These are phyloP conservation scores for Rhodofomes roseus DNA, from an alignment of 1,284 basidiomycete genomes.

Conservation along the genomic window DNA sequence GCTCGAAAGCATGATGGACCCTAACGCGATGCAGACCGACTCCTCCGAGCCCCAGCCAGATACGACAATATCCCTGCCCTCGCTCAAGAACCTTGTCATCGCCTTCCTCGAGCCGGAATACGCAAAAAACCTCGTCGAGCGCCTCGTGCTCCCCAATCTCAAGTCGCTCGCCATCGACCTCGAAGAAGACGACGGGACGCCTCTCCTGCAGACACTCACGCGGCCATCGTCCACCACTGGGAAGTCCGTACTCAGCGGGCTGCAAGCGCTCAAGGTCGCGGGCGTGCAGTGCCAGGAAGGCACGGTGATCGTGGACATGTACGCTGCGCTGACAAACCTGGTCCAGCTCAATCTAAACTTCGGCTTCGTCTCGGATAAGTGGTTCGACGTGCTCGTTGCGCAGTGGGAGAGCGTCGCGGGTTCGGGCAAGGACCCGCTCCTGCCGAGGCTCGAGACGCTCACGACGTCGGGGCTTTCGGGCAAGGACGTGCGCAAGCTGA, in stretches of 20 bases:
- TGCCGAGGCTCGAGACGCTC: slow-evolving; percentile 42
- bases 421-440: slow-evolving; percentile 5
- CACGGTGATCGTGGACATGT: slow-evolving; percentile 32
- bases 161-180: slow-evolving; percentile 44
- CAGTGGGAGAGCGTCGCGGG: slow-evolving; percentile 2
- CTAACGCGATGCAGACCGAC: slow-evolving; percentile 13
- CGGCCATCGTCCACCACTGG: slow-evolving; percentile 18
- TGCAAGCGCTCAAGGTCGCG: slow-evolving; percentile 41
- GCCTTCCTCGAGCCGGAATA: slow-evolving; percentile 50
- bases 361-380: slow-evolving; percentile 26
- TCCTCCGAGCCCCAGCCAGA: not conserved
- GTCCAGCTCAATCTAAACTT: slow-evolving; percentile 45
- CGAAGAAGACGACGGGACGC: slow-evolving; percentile 45
- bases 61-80: slow-evolving; percentile 28
- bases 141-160: slow-evolving; percentile 43
- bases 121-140: slow-evolving; percentile 38
- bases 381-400: slow-evolving; percentile 36
- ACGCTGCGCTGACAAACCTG: slow-evolving; percentile 34
- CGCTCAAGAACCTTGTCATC: slow-evolving; percentile 43
- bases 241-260: slow-evolving; percentile 28
- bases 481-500: slow-evolving; percentile 36
- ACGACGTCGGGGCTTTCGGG: slow-evolving; percentile 42
- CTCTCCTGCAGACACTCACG: slow-evolving; percentile 40
- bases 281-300: slow-evolving; percentile 40
- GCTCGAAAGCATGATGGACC: slow-evolving; percentile 25